Percentiles rank a stretch among this genome's conserved stretches.
phyloP scores from a whole-genome alignment of 768 basidiomycete genomes.

The Serendipita sp. region DNA sequence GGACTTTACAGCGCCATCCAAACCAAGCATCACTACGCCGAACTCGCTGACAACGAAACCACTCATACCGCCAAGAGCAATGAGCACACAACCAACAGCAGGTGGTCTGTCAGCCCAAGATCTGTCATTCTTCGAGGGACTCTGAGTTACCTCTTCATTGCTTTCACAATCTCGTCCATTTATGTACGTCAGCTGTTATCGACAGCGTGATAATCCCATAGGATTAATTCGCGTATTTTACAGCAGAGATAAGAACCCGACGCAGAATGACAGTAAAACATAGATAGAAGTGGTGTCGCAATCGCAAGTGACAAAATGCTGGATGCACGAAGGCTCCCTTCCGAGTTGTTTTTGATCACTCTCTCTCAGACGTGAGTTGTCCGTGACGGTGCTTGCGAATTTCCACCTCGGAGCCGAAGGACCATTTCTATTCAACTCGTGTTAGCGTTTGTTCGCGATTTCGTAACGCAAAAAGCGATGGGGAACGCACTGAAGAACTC shows the following conservation, averaged over 20 bases:
- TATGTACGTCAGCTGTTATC: too few species aligned
- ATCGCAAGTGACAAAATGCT: too few species aligned
- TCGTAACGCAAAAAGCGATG: neutral
- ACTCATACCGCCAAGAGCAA: neutral
- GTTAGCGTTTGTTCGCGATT: too few species aligned
- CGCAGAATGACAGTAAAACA: too few species aligned
- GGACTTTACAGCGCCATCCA: neutral
- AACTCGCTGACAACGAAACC: neutral
- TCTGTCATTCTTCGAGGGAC: constrained; percentile 73
- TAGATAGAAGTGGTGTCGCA: too few species aligned
- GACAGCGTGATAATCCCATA: too few species aligned
- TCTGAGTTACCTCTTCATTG: constrained; percentile 22
- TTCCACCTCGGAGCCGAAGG: neutral
- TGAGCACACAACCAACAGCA: constrained; percentile 13
- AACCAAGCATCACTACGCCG: neutral
- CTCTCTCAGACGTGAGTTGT: neutral
- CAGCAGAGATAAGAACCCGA: too few species aligned
- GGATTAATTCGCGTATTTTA: too few species aligned
- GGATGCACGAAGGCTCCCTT: too few species aligned
- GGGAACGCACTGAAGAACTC: constrained; percentile 87
- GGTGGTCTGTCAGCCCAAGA: constrained; percentile 69
- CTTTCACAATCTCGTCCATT: too few species aligned
- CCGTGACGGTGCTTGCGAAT: neutral
- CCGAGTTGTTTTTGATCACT: too few species aligned
- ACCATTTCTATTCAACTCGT: neutral